Percentiles rank a stretch among this genome's conserved stretches.
These are phyloP conservation scores for Parascedosporium putredinis DNA, from an alignment of 2,329 filamentous ascomycete species.

Conservation along the genomic window DNA sequence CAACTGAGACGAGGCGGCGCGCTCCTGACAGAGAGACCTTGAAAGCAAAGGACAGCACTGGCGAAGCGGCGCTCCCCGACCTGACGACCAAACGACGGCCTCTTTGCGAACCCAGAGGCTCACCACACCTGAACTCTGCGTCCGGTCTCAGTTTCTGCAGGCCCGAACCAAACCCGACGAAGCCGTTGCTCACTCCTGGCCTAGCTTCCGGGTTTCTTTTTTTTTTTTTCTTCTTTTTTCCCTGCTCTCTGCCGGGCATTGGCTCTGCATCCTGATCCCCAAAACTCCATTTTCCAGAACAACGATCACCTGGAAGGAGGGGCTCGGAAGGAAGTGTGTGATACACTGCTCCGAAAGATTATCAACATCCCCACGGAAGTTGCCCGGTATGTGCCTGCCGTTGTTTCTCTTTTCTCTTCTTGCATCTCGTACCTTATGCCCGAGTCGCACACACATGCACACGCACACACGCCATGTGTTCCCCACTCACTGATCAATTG, in stretches of 20 bases:
- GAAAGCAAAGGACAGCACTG: not conserved
- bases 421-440: not conserved
- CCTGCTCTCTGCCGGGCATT: not conserved
- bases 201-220: too few relatives aligned
- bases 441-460: not conserved
- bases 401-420: not conserved
- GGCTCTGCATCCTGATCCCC: not conserved
- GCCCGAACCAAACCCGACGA: constrained; percentile 6
- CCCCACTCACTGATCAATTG: too few relatives aligned
- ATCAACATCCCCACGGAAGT: constrained; percentile 1
- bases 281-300: not conserved
- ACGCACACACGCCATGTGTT: too few relatives aligned
- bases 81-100: constrained; percentile 5
- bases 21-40: not conserved
- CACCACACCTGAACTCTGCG: constrained; percentile 1
- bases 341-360: constrained; percentile 2
- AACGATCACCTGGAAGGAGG: constrained; percentile 2
- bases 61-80: constrained; percentile 3
- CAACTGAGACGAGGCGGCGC: not conserved
- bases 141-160: constrained; percentile 8
- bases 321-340: constrained; percentile 7
- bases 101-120: not conserved
- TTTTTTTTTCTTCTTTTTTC: too few relatives aligned
- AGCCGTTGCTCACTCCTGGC: too few relatives aligned
- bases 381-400: not conserved